phyloP scores from a whole-genome alignment of 192 early-diverging fungal genomes.

The Chytriomyces sp. region DNA sequence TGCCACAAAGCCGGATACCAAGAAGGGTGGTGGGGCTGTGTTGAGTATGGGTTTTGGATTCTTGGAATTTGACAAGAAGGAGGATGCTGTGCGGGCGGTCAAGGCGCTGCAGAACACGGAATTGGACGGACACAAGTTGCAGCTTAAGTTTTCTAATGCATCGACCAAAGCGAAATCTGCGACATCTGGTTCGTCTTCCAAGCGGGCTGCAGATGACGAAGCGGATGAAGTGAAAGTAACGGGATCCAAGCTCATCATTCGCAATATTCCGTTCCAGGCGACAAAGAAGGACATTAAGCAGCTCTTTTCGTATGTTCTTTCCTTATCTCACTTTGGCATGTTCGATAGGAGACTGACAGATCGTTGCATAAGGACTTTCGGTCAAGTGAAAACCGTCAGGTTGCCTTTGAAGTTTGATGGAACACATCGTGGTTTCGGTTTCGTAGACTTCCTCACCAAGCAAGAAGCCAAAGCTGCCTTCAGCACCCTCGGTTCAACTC shows the following conservation, averaged over 20 bases:
- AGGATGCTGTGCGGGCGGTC: constrained; percentile 81
- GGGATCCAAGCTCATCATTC: constrained; percentile 85
- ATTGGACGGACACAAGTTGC: constrained; percentile 86
- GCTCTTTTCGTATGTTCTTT: constrained; percentile 69
- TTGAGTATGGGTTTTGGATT: constrained; percentile 98
- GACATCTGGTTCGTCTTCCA: not conserved
- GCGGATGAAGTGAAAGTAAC: constrained; percentile 62
- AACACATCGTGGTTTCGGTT: constrained; percentile 95
- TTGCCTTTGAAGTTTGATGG: constrained; percentile 93
- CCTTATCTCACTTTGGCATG: not conserved
- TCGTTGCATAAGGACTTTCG: constrained; percentile 69
- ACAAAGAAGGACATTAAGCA: constrained; percentile 91
- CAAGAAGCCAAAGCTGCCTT: constrained; percentile 92
- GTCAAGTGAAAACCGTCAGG: constrained; percentile 92
- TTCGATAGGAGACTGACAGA: not conserved
- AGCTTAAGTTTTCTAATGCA: constrained; percentile 88
- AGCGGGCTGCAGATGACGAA: constrained; percentile 26
- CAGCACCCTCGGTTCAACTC: constrained; percentile 83
- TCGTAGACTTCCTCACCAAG: constrained; percentile 95
- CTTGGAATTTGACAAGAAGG: constrained; percentile 82
- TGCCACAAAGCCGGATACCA: constrained; percentile 82
- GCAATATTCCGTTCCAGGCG: constrained; percentile 96
- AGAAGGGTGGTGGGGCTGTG: constrained; percentile 68
- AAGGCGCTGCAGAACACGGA: constrained; percentile 83
- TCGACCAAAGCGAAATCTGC: constrained; percentile 47